Percentiles rank a stretch among this genome's conserved stretches.
phyloP scores from a whole-genome alignment of 164 flowering plant genomes.

The Dillenia turbinata region DNA sequence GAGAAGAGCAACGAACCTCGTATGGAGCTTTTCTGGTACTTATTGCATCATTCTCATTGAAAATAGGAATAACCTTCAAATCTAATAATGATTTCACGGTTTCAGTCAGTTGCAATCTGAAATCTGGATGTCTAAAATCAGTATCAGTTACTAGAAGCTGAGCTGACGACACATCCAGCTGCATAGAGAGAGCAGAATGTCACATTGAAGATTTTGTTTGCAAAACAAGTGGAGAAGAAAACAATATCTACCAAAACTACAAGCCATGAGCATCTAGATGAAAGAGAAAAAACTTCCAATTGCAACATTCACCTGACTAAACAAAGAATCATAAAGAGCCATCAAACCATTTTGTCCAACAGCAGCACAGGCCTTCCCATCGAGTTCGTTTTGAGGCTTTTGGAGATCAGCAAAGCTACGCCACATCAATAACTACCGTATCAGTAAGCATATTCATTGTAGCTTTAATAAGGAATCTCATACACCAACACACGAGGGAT shows the following conservation, averaged over 20 bases:
- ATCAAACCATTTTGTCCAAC: slow-evolving; percentile 95
- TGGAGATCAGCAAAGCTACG: slow-evolving; percentile 96
- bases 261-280: neutral
- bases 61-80: slow-evolving; percentile 78
- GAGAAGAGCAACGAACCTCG: slow-evolving; percentile 47
- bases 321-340: slow-evolving; percentile 90
- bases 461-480: too few relatives aligned
- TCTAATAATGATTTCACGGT: slow-evolving; percentile 61
- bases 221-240: neutral
- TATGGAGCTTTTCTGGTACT: slow-evolving; percentile 95
- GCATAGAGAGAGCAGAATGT: slow-evolving; percentile 19
- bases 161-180: slow-evolving; percentile 89
- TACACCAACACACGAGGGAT: too few relatives aligned
- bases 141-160: slow-evolving; percentile 95
- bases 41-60: slow-evolving; percentile 96
- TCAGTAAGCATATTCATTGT: neutral
- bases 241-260: neutral
- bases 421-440: slow-evolving; percentile 2
- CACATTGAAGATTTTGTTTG: neutral
- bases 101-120: slow-evolving; percentile 71
- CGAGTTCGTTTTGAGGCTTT: slow-evolving; percentile 89
- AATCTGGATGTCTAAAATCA: slow-evolving; percentile 74
- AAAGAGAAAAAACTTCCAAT: neutral
- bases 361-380: slow-evolving; percentile 98
- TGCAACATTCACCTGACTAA: slow-evolving; percentile 61